These are phyloP conservation scores for Fusarium palustre DNA, from an alignment of 2,329 filamentous ascomycete species.

Conservation along the genomic window DNA sequence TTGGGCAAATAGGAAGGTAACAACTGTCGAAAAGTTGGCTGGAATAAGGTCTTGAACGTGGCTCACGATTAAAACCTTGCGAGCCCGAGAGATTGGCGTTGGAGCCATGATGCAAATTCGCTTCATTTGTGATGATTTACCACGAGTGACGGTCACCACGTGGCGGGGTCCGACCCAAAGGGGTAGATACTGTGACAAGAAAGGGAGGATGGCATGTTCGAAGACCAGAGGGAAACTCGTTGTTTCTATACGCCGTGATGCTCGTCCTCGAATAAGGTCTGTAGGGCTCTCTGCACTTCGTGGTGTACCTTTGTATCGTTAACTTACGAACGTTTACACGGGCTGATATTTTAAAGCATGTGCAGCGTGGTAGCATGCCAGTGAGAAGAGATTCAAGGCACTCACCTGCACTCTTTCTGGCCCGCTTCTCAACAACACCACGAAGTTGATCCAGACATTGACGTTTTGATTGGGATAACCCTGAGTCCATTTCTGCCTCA, in stretches of 20 bases:
- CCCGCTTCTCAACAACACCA: constrained; percentile 51
- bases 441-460: constrained; percentile 53
- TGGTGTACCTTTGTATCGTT: constrained; percentile 40
- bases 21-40: constrained; percentile 44
- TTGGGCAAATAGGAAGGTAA: constrained; percentile 55
- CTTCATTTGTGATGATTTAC: constrained; percentile 51
- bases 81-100: constrained; percentile 50
- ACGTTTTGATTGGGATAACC: constrained; percentile 47
- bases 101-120: constrained; percentile 58
- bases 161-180: constrained; percentile 57
- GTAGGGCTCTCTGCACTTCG: constrained; percentile 51
- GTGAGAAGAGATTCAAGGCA: background rate
- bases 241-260: constrained; percentile 49
- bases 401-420: constrained; percentile 48
- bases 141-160: constrained; percentile 55
- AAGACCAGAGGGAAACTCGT: constrained; percentile 57
- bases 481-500: constrained; percentile 6
- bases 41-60: constrained; percentile 59
- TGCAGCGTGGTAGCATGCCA: background rate
- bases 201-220: constrained; percentile 59
- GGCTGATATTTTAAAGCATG: background rate
- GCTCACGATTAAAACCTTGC: constrained; percentile 54
- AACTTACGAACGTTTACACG: background rate
- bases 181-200: constrained; percentile 57
- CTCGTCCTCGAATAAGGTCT: constrained; percentile 45